Evolutionary conservation across 345 rosid genomes (phyloP).

Genomic region (Anastatica hierochuntica): DNA sequence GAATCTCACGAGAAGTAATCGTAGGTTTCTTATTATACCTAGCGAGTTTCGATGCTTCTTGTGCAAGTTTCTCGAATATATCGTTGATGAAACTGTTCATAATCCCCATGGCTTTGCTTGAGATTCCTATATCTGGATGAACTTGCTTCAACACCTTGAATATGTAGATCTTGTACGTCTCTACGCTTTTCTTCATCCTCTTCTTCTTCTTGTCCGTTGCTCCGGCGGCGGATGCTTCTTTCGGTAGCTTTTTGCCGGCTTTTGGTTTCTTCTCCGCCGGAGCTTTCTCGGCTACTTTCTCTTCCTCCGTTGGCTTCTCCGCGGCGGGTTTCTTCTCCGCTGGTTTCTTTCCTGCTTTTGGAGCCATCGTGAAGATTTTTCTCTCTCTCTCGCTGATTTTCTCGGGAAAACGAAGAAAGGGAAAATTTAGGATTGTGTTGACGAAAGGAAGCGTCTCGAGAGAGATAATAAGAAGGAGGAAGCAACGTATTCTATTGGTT

Average conservation of each 20-base stretch:
- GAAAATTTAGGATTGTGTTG: not conserved
- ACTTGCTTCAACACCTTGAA: slow-evolving; percentile 58
- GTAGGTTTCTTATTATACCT: slow-evolving; percentile 80
- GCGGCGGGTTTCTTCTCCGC: slow-evolving; percentile 70
- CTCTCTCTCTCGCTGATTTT: too few relatives aligned
- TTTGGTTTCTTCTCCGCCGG: too few relatives aligned
- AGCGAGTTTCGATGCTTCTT: slow-evolving; percentile 61
- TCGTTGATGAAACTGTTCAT: slow-evolving; percentile 74
- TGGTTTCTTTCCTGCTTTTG: slow-evolving; percentile 37
- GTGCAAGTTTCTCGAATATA: slow-evolving; percentile 66
- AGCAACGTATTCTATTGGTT: not conserved
- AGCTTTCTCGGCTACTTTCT: slow-evolving; percentile 50
- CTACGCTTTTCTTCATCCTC: slow-evolving; percentile 45
- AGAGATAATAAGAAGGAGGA: not conserved
- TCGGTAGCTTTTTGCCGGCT: slow-evolving; percentile 72
- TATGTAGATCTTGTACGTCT: slow-evolving; percentile 82
- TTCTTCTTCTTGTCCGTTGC: slow-evolving; percentile 64
- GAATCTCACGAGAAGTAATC: slow-evolving; percentile 65
- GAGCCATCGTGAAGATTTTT: slow-evolving; percentile 2
- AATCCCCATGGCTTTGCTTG: slow-evolving; percentile 65
- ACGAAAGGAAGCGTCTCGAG: not conserved
- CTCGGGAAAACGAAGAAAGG: not conserved
- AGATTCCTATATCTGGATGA: slow-evolving; percentile 49
- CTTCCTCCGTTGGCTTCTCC: slow-evolving; percentile 48
- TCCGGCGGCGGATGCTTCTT: slow-evolving; percentile 52